Conservation (phyloP, 1,284 basidiomycete genomes). For the Marasmius sp. region DNA sequence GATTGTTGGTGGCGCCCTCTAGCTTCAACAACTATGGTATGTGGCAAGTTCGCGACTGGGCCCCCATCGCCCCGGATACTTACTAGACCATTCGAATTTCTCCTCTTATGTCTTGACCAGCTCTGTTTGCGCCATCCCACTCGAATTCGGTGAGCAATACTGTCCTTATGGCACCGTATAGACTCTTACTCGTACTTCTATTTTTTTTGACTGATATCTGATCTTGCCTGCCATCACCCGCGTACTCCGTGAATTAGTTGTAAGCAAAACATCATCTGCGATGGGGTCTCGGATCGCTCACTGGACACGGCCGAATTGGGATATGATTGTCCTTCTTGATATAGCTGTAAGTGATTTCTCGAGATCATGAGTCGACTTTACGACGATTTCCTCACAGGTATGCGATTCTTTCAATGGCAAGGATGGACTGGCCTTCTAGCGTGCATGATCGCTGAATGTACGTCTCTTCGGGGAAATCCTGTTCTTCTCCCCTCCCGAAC, state of each 20-base stretch:
- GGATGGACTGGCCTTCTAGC: conserved; percentile 55
- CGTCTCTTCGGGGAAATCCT: conserved; percentile 11
- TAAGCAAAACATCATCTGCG: background rate
- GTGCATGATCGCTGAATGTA: conserved; percentile 54
- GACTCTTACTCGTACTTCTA: background rate
- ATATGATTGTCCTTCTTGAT: background rate
- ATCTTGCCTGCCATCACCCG: background rate
- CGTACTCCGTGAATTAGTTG: background rate
- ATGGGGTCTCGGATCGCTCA: too few relatives aligned
- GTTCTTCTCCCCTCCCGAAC: too few relatives aligned
- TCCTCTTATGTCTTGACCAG: conserved; percentile 16
- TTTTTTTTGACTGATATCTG: conserved; percentile 31
- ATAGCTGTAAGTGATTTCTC: conserved; percentile 18
- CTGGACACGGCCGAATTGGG: too few relatives aligned
- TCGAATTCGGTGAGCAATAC: conserved; percentile 28
- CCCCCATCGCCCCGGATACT: too few relatives aligned
- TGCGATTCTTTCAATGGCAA: conserved; percentile 55
- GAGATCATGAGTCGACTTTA: background rate
- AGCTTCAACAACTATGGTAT: conserved; percentile 14
- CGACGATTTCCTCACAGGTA: conserved; percentile 27
- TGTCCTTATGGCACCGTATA: background rate
- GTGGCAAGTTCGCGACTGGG: background rate
- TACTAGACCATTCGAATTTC: background rate
- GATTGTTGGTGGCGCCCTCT: background rate
- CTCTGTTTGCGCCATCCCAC: conserved; percentile 30